phyloP scores from a whole-genome alignment of 805 yeast genomes.

The Candida tammaniensis region DNA sequence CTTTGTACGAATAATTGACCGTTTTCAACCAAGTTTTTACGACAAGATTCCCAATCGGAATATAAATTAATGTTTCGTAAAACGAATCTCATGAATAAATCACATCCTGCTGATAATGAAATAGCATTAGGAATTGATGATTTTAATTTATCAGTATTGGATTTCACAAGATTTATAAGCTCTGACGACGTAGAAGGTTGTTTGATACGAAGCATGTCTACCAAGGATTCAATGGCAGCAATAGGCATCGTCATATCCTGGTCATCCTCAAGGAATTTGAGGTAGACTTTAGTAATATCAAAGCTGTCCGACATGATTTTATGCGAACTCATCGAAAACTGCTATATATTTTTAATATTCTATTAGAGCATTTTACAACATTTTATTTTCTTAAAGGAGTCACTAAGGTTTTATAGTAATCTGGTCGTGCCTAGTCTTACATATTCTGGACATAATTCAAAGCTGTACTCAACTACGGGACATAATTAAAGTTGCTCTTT shows the following conservation, averaged over 20 bases:
- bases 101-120: slow-evolving; percentile 96
- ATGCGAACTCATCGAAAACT: too few relatives aligned
- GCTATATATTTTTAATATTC: too few relatives aligned
- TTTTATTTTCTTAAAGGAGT: too few relatives aligned
- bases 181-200: slow-evolving; percentile 95
- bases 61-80: slow-evolving; percentile 81
- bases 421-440: too few relatives aligned
- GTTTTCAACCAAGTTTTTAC: slow-evolving; percentile 82
- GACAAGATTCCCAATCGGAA: slow-evolving; percentile 94
- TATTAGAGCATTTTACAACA: too few relatives aligned
- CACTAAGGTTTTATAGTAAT: too few relatives aligned
- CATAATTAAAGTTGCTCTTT: too few relatives aligned
- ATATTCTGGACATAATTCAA: too few relatives aligned
- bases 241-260: slow-evolving; percentile 99
- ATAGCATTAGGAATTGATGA: slow-evolving; percentile 84
- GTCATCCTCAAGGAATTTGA: slow-evolving; percentile 80
- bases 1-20: slow-evolving; percentile 89
- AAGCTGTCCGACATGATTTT: slow-evolving; percentile 34
- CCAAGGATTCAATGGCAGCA: slow-evolving; percentile 95
- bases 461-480: too few relatives aligned
- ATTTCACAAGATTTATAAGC: slow-evolving; percentile 74
- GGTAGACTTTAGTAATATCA: slow-evolving; percentile 79
- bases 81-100: slow-evolving; percentile 90
- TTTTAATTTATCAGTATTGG: slow-evolving; percentile 73
- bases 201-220: slow-evolving; percentile 73